Percentiles rank a stretch among this genome's conserved stretches.
phyloP scores from a whole-genome alignment of 805 yeast species.

The Candida ovalis region DNA sequence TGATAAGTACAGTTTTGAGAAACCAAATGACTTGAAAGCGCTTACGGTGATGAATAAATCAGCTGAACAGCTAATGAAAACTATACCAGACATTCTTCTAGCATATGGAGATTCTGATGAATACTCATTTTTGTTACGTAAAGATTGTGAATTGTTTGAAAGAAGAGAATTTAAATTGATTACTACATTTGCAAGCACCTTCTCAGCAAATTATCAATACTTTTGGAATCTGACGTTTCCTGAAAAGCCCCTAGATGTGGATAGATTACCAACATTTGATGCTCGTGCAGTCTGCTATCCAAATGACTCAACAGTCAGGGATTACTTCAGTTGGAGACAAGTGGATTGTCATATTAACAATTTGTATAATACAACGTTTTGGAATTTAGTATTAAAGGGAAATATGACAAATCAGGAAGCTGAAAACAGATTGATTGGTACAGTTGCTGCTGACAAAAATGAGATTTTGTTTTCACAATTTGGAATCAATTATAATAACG shows the following conservation, averaged over 20 bases:
- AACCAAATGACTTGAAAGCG: slow-evolving; percentile 85
- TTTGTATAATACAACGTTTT: slow-evolving; percentile 87
- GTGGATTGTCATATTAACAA: slow-evolving; percentile 96
- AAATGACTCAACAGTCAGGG: slow-evolving; percentile 52
- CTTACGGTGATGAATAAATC: slow-evolving; percentile 76
- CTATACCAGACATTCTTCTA: slow-evolving; percentile 66
- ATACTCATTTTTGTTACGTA: slow-evolving; percentile 73
- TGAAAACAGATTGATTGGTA: slow-evolving; percentile 71
- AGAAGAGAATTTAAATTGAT: slow-evolving; percentile 79
- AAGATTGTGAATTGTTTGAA: slow-evolving; percentile 67
- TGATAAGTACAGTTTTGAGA: slow-evolving; percentile 63
- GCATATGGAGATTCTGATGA: slow-evolving; percentile 98
- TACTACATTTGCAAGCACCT: slow-evolving; percentile 76
- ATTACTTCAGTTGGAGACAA: slow-evolving; percentile 91
- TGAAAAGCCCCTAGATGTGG: slow-evolving; percentile 34
- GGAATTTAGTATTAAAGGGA: slow-evolving; percentile 75
- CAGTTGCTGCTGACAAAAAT: slow-evolving; percentile 79
- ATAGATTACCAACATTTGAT: slow-evolving; percentile 81
- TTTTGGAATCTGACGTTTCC: slow-evolving; percentile 65
- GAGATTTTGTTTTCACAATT: slow-evolving; percentile 77
- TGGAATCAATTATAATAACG: slow-evolving; percentile 86
- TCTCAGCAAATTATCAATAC: slow-evolving; percentile 69
- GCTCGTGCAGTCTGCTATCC: slow-evolving; percentile 90
- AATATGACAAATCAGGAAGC: slow-evolving; percentile 75
- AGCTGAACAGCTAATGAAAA: slow-evolving; percentile 60